Percentiles rank a stretch among this genome's conserved stretches.
Evolutionary conservation across 169 alveolate species (phyloP).

Genomic region (Babesia bigemina): DNA sequence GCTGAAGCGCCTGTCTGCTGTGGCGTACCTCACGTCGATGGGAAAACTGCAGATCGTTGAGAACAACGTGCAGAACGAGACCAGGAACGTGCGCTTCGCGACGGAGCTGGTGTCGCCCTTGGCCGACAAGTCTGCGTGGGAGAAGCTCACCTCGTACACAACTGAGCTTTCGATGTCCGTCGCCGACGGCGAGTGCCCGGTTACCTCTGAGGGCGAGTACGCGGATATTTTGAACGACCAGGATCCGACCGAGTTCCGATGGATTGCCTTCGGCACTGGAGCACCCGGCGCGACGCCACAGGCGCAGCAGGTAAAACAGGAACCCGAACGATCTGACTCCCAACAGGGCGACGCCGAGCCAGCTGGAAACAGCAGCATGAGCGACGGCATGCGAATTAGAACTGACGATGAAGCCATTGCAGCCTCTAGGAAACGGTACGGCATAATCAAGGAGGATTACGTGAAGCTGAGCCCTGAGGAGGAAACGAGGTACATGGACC

Average conservation of each 20-base stretch:
- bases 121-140: background rate
- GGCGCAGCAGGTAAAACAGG: background rate
- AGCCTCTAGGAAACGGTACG: background rate
- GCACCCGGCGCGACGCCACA: background rate
- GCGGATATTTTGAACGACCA: background rate
- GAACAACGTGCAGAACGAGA: slow-evolving; percentile 37
- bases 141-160: background rate
- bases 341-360: background rate
- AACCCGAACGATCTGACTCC: background rate
- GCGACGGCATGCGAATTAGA: too few relatives aligned
- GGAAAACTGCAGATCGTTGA: slow-evolving; percentile 12
- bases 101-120: background rate
- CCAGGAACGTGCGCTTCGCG: slow-evolving; percentile 14
- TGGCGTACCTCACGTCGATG: slow-evolving; percentile 15
- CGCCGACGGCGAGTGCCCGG: slow-evolving; percentile 12
- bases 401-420: slow-evolving; percentile 3
- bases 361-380: too few relatives aligned
- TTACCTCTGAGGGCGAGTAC: background rate
- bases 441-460: background rate
- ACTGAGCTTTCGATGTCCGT: slow-evolving; percentile 15
- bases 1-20: slow-evolving; percentile 8
- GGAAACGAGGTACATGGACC: slow-evolving; percentile 51
- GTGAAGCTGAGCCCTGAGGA: slow-evolving; percentile 11
- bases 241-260: background rate
- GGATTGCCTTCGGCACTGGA: slow-evolving; percentile 4